Percentiles rank a stretch among this genome's conserved stretches.
These are phyloP conservation scores for Pythium phragmiticola DNA, from an alignment of 352 stramenopile species.

Conservation along the genomic window DNA sequence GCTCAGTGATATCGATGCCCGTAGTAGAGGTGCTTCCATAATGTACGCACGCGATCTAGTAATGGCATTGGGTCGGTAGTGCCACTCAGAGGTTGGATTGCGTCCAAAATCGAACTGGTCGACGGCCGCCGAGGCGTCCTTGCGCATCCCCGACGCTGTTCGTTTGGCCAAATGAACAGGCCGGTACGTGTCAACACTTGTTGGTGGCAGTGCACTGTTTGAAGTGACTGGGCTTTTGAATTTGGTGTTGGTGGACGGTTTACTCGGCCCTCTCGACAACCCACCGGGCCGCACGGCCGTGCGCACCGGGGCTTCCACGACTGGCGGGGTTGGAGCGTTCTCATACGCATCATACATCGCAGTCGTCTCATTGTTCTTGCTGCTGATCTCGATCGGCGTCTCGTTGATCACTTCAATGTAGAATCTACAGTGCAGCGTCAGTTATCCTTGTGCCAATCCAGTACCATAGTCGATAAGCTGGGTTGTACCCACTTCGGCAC, in stretches of 20 bases:
- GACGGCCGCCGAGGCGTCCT: background rate
- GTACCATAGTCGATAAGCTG: background rate
- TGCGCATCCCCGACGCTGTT: constrained; percentile 16
- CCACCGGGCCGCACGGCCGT: constrained; percentile 12
- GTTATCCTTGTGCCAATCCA: background rate
- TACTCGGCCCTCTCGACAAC: constrained; percentile 16
- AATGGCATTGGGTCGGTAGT: constrained; percentile 44
- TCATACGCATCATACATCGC: background rate
- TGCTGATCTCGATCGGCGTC: constrained; percentile 36
- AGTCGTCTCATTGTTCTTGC: background rate
- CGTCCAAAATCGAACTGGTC: constrained; percentile 51
- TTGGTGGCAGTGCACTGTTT: background rate
- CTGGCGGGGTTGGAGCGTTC: background rate
- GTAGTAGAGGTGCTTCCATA: no score
- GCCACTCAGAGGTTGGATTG: constrained; percentile 63
- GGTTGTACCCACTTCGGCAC: constrained; percentile 42
- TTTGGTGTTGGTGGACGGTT: constrained; percentile 16
- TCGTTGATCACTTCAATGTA: constrained; percentile 72
- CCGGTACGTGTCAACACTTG: constrained; percentile 2
- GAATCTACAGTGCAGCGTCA: constrained; percentile 38
- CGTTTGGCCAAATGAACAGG: constrained; percentile 17
- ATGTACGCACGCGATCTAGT: constrained; percentile 45
- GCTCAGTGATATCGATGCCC: no score
- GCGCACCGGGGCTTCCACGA: constrained; percentile 17
- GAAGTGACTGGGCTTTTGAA: constrained; percentile 24